Base-by-base conservation (phyloP, 257 asterid species). In the Datura wrightii region DNA sequence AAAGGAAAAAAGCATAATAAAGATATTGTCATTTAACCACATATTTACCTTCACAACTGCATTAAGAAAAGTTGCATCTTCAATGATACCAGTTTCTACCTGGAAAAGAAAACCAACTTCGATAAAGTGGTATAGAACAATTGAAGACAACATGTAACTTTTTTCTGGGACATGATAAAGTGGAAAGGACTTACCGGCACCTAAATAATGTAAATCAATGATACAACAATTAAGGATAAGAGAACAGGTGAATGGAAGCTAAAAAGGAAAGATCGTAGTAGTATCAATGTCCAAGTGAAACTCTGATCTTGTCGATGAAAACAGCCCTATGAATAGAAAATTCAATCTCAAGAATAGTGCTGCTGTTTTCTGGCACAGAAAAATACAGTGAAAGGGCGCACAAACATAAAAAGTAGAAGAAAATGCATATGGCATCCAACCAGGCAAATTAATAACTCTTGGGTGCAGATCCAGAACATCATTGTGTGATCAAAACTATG, bases 21-120 rank as follows among this genome's bases (percentile, higher is more conserved):
- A 19, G 19, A 52, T 14, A 52, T 8, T 4, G 63, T 5, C 48
- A 52, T 52, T 78, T 52, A 78, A 31, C 82, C 63, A 34, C 48
- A 66, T 50, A 70, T 5, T 13, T 85, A 96, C 99, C 99, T 96
- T 96, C 31, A 96, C 99, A 82, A 96, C 99, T 81, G 98, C 98
- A 83, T 90, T 93, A 50, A 96, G 94, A 88, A 90, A 92, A 86
- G 94, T 81, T 31, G 98, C 93, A 87, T 94, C 91, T 58, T 93
- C 97, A 88, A 96, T 91, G 87, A 89, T 88, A 80, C 92, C 87
- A 48, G 93, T 85, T 83, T 92, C 97, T 84, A 90, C 92, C 97
- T 93, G 94, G 80, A 82, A 91, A 87, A 82, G 37, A 80, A 48
- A 67, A 37, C 3, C 42, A 18, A 59, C 58, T 71, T 24, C 63